These are phyloP conservation scores for Durotheca rogersii DNA, from an alignment of 495 filamentous ascomycete genomes.

Conservation along the genomic window DNA sequence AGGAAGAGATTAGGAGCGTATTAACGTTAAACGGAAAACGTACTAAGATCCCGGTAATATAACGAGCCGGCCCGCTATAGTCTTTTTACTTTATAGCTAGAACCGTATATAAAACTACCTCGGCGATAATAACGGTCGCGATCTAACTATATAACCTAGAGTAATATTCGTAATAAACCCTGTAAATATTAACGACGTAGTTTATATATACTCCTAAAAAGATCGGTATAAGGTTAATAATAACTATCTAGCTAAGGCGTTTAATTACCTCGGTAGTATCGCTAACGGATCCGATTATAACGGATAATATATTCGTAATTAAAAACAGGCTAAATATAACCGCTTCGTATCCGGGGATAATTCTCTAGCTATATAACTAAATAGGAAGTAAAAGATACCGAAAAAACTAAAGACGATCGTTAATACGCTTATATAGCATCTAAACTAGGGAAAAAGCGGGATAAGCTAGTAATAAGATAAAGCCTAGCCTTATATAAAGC, in stretches of 20 bases:
- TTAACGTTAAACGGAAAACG: background rate
- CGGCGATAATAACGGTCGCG: background rate
- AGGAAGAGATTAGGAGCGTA: background rate
- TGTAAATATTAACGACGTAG: conserved; percentile 2
- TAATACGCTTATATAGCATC: background rate
- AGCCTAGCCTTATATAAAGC: conserved; percentile 4
- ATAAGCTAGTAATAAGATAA: conserved; percentile 3
- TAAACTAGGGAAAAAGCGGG: conserved; percentile 3
- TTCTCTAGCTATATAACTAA: background rate
- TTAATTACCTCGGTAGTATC: no score
- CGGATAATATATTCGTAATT: no score
- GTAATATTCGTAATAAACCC: conserved; percentile 4
- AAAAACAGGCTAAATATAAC: no score
- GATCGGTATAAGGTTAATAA: no score
- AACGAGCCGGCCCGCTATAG: no score
- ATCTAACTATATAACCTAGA: background rate
- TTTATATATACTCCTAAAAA: conserved; percentile 4
- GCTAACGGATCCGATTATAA: no score
- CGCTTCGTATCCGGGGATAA: conserved; percentile 3
- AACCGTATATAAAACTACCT: conserved; percentile 1
- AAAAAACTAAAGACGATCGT: background rate
- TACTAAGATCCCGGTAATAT: conserved; percentile 2
- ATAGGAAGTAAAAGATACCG: background rate
- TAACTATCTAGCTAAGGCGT: no score
- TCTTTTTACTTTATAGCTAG: conserved; percentile 1